Conservation (phyloP, 2,329 filamentous ascomycete species). For the Dichotomopilus funicola region DNA sequence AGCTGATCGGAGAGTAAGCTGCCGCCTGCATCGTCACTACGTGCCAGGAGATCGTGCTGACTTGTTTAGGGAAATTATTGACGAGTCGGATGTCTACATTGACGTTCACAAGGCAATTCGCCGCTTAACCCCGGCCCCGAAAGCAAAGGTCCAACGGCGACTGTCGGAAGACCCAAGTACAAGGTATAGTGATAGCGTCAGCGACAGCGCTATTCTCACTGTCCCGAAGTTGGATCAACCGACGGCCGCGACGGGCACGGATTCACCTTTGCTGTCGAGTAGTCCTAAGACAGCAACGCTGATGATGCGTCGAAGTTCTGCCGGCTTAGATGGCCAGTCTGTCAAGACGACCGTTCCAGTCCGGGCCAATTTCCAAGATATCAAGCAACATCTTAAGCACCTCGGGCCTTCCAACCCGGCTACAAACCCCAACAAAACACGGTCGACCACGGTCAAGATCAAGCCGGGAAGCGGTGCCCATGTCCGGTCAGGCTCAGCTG, state of each 20-base stretch:
- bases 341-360: constrained; percentile 46
- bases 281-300: constrained; percentile 51
- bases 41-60: constrained; percentile 16
- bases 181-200: constrained; percentile 22
- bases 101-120: constrained; percentile 98
- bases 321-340: constrained; percentile 46
- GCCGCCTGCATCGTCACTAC: neutral
- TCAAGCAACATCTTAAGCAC: constrained; percentile 57
- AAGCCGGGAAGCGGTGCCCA: constrained; percentile 40
- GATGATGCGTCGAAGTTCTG: constrained; percentile 52
- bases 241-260: constrained; percentile 33
- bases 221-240: constrained; percentile 26
- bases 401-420: constrained; percentile 63
- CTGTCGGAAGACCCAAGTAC: constrained; percentile 29
- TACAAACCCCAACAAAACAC: constrained; percentile 55
- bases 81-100: constrained; percentile 96
- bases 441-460: constrained; percentile 59
- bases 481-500: constrained; percentile 20
- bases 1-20: constrained; percentile 91
- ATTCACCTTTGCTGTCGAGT: constrained; percentile 35
- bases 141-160: constrained; percentile 50
- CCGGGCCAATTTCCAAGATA: constrained; percentile 55
- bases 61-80: constrained; percentile 79
- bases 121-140: constrained; percentile 76
- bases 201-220: constrained; percentile 26